Base-by-base conservation (phyloP, 306 rosid genomes). In the Echinosophora koreensis region DNA sequence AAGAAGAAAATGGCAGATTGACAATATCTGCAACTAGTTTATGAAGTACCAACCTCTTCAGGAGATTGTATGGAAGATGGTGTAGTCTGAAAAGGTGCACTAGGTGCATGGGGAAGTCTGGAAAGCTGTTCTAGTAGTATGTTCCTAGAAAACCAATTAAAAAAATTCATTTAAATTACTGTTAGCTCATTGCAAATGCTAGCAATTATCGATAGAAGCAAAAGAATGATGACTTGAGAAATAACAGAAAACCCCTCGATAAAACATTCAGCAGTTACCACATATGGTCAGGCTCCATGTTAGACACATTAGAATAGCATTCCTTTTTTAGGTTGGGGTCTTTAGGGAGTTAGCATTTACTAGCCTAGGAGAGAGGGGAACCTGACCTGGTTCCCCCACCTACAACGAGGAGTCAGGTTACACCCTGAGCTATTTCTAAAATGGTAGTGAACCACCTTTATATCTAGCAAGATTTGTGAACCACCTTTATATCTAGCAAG, bases 101-200 rank as follows among this genome's bases (percentile, higher is more conserved):
- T 89, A 56, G 97, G 98, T 15, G 95, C 87, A 87, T 91, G 92
- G 16, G 95, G 93, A 54, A 93, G 77, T 72, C 87, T 73, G 61
- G 98, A 77, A 81, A 93, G 90, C 67, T 88, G 98, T 76, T 91
- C 93, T 30, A 93, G 79, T 15, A 91, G 80, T 2, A 60, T 81
- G 75, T 52, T 89, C 85, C 98, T 93, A 75, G 69, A 73, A 57
- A 69, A 41, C 41, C 35, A 57, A 64, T 71, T 17, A 55, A 57
- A 44, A 58, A 1, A 63, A 74, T 77, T 22, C 68, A 71, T 42
- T 60, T 60, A 15, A 60, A 30, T 49, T 11, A 72, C 28, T 5
- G 57, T 83, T 66, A 28, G 63, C 52, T 46, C 16, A 58, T 57
- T 65, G 51, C 15, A 52, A 56, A 39, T 73, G 42, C 59, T 4